Conservation (phyloP, 2,329 filamentous ascomycete genomes). For the Erysiphe neolycopersici region DNA sequence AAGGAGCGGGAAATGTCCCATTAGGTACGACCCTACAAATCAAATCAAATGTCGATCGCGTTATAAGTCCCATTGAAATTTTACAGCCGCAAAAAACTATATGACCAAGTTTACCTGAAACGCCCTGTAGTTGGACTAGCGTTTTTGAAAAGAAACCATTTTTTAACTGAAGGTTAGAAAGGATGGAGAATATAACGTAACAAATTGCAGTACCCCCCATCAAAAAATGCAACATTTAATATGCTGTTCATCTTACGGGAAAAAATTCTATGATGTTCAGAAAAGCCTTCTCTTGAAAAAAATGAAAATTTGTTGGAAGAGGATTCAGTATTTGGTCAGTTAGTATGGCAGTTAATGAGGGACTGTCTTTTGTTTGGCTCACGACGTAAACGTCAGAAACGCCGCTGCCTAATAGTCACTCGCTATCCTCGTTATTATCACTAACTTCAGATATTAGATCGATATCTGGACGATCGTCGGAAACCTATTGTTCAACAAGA, state of each 20-base stretch:
- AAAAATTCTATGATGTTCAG: background rate
- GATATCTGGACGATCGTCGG: background rate
- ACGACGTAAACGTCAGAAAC: background rate
- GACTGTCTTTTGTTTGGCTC: background rate
- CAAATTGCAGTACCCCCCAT: background rate
- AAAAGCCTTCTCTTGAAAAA: background rate
- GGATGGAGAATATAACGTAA: background rate
- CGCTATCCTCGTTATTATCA: background rate
- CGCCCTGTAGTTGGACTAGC: background rate
- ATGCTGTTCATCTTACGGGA: background rate
- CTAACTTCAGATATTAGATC: background rate
- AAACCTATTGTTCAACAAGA: background rate
- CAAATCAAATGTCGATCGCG: background rate
- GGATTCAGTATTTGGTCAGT: background rate
- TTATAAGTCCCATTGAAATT: background rate
- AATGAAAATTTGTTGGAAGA: background rate
- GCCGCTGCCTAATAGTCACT: background rate
- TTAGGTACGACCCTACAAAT: background rate
- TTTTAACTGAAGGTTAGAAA: background rate
- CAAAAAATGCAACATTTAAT: background rate
- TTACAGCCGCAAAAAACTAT: background rate
- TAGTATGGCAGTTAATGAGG: background rate
- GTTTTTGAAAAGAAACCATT: background rate
- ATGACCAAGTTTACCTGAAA: background rate
- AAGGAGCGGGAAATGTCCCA: background rate